Evolutionary conservation across 257 asterid species (phyloP), one percentile per base, ranked within the genome.

Genomic region (Osmanthus fragrans): DNA sequence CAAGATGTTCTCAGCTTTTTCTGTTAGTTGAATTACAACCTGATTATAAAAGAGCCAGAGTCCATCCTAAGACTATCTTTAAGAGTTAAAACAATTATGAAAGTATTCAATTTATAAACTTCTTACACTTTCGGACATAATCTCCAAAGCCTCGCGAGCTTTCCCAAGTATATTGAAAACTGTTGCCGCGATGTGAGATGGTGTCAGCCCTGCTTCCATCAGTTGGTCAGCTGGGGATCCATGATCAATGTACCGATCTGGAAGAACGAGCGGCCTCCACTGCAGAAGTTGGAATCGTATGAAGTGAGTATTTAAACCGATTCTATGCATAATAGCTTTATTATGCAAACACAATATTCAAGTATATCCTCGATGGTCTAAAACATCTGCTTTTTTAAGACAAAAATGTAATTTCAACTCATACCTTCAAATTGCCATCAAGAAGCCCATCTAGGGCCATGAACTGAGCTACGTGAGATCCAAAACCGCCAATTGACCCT

Each of bases 261-360:
- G 99, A 71, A 95, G 97, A 76, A 93, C 98, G 86, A 92, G n/a
- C 1, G 99, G 99, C 85, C 98, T 91, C 99, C 99, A 95, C 98
- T 92, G 92, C 87, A 86, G 1, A 81, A 74, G 25, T 71, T 76
- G 60, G 71, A 72, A n/a, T 25, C 25, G 13, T 13, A 72, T 19
- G 29, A 30, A 8, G 49, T 74, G 23, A 58, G 36, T 37, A 23
- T 9, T 42, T 3, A 40, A 54, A 1, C 4, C 7, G 29, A 29
- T 18, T 72, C 27, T 70, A 72, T 2, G 23, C 9, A 0, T 39
- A 37, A 0, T 39, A 37, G 21, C 1, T 7, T 7, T 36, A 18
- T 49, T 49, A 18, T 49, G 8, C 0, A 58, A 58, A 2, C 13
- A 19, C 1, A 8, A 8, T 58, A 56, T 58, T 3, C 29, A 21